Percentiles rank a stretch among this genome's conserved stretches.
Conservation (phyloP, 768 basidiomycete genomes). For the Lyophyllum decastes region DNA sequence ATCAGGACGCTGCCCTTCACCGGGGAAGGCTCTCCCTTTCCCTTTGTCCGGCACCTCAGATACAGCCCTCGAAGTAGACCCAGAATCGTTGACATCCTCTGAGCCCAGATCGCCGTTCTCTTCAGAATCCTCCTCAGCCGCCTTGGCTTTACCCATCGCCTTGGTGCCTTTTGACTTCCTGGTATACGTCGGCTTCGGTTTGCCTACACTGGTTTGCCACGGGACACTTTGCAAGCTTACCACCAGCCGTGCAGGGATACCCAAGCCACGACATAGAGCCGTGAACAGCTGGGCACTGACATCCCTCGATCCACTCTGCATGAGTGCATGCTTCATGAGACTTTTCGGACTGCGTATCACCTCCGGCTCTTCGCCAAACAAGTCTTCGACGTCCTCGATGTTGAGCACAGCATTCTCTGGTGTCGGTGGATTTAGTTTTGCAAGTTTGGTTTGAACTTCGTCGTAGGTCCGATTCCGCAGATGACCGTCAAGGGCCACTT, state of each 20-base stretch:
- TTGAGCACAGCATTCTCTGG: slow-evolving; percentile 33
- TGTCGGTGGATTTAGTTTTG: slow-evolving; percentile 28
- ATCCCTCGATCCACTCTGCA: slow-evolving; percentile 80
- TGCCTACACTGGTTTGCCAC: slow-evolving; percentile 75
- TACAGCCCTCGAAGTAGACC: slow-evolving; percentile 23
- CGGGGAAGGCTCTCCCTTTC: slow-evolving; percentile 31
- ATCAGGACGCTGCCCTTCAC: slow-evolving; percentile 43
- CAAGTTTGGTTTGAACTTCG: slow-evolving; percentile 55
- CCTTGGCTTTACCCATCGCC: slow-evolving; percentile 39
- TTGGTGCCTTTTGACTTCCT: slow-evolving; percentile 39
- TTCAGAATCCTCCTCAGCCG: slow-evolving; percentile 23
- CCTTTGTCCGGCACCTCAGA: slow-evolving; percentile 33
- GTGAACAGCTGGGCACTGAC: slow-evolving; percentile 91
- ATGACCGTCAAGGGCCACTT: slow-evolving; percentile 62
- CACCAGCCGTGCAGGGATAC: slow-evolving; percentile 84
- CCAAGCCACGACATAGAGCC: slow-evolving; percentile 81
- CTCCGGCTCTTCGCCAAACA: slow-evolving; percentile 62
- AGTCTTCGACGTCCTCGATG: slow-evolving; percentile 45
- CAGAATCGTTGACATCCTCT: slow-evolving; percentile 31
- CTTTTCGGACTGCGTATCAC: slow-evolving; percentile 76
- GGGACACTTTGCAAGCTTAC: slow-evolving; percentile 91
- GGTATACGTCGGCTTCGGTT: slow-evolving; percentile 44
- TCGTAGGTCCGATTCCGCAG: slow-evolving; percentile 78
- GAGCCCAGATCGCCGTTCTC: slow-evolving; percentile 39
- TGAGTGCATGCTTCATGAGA: slow-evolving; percentile 90